Base-by-base conservation (phyloP, 805 yeast species). In the Candida golubevii region DNA sequence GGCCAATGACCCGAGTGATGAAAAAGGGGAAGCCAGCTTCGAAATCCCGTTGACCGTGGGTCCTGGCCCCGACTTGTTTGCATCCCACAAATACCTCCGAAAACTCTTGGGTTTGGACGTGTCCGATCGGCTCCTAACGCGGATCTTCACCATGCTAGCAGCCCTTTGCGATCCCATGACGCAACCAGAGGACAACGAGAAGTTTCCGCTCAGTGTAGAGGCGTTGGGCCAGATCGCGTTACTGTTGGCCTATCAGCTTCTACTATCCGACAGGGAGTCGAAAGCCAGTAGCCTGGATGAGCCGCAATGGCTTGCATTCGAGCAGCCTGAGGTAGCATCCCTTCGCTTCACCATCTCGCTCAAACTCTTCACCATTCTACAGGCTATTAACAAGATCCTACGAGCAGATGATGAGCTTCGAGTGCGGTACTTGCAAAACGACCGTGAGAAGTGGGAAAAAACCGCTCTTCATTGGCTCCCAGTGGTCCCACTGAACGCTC, bases 131-230 rank as follows among this genome's bases (percentile, higher is more conserved):
- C 41, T 51, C 10, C 43, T 46, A 26, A 35, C 35, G 23, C 36
- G 44, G 15, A 39, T 51, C 14, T 51, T 53, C 43, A 33, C 36
- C 40, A 46, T 51, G 45, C 44, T 51, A 11, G 58, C 61, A 13
- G 57, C 57, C 15, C 45, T 60, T 11, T 60, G 74, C 43, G 90
- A 85, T 58, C 88, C 89, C 2, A 67, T 74, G 53, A 81, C 89
- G 1, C 88, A 83, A 53, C 89, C 93, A 0, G 72, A 75, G 26
- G 85, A 82, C 34, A 72, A 71, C 23, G 84, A 79, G 44, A 60
- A 65, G 10, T 63, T 69, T 42, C 65, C 80, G 1, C 65, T 82
- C 13, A 82, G 88, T 8, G 59, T 82, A 7, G 81, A 80, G 48
- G 57, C 73, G n/a, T 55, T 82, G 10, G 72, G 83, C 14, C 78